Conservation (phyloP, 140 eudicot species). For the Eryngium alpinum region DNA sequence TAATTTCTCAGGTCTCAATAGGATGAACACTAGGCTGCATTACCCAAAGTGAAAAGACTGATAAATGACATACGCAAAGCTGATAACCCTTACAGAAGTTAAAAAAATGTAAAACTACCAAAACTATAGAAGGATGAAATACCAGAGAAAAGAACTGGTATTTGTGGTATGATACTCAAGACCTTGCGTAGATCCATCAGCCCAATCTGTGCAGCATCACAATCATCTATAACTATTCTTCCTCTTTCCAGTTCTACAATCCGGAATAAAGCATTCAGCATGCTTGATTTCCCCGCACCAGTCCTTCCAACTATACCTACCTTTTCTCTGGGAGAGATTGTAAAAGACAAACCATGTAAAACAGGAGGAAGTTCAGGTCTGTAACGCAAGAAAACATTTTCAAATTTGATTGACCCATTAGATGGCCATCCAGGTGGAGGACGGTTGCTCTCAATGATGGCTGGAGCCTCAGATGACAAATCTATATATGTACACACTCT, state of each 20-base stretch:
- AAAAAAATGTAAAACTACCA: neutral
- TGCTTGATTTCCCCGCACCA: constrained; percentile 93
- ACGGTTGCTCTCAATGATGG: constrained; percentile 49
- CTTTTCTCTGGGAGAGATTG: constrained; percentile 59
- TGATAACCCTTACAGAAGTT: neutral
- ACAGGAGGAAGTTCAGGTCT: constrained; percentile 88
- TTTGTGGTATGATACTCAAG: constrained; percentile 86
- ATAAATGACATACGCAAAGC: neutral
- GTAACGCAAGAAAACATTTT: constrained; percentile 66
- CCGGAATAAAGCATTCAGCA: constrained; percentile 86
- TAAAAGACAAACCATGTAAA: constrained; percentile 63
- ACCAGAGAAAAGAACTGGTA: constrained; percentile 96
- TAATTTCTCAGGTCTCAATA: neutral
- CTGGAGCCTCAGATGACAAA: constrained; percentile 73
- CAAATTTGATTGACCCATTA: constrained; percentile 57
- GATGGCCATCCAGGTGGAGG: constrained; percentile 96
- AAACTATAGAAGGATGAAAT: constrained; percentile 6
- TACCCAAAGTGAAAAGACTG: neutral
- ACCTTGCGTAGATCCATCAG: constrained; percentile 77
- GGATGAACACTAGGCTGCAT: neutral
- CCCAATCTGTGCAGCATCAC: constrained; percentile 63
- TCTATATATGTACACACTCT: constrained; percentile 80
- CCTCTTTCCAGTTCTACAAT: constrained; percentile 91
- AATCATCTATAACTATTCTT: constrained; percentile 63
- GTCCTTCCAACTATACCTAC: constrained; percentile 94